A percentile compares a stretch with the other conserved stretches of the same genome.
phyloP scores from a whole-genome alignment of 768 basidiomycete species.

The Tephrocybe sp. region DNA sequence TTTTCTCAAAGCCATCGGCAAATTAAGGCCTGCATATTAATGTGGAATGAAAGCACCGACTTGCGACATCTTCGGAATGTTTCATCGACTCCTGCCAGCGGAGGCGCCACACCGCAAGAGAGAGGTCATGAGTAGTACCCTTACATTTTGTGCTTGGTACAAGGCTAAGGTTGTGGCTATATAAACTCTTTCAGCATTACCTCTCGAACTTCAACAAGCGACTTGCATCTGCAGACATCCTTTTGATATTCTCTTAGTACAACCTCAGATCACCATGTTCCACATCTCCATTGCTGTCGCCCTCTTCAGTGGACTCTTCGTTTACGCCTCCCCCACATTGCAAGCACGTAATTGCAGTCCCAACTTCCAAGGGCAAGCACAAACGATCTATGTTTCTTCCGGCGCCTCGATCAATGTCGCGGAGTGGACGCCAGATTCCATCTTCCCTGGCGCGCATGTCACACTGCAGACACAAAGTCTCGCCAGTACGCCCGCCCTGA shows the following conservation, averaged over 20 bases:
- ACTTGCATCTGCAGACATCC: too few species aligned
- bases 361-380: slow-evolving; percentile 8
- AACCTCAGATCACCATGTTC: too few species aligned
- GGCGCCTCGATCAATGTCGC: not conserved
- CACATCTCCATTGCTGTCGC: too few species aligned
- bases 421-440: slow-evolving; percentile 10
- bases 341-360: slow-evolving; percentile 4
- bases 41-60: not conserved
- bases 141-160: too few species aligned
- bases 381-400: slow-evolving; percentile 7
- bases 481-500: not conserved
- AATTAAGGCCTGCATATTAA: not conserved
- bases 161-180: too few species aligned
- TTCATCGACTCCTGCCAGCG: not conserved
- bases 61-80: not conserved
- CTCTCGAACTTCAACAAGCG: too few species aligned
- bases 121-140: too few species aligned
- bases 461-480: not conserved
- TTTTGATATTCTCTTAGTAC: too few species aligned
- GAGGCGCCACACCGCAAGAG: slow-evolving; percentile 2
- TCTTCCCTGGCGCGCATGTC: slow-evolving; percentile 8
- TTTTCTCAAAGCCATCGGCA: too few species aligned
- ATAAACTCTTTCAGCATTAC: too few species aligned
- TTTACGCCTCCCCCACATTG: slow-evolving; percentile 9
- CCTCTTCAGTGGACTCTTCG: slow-evolving; percentile 20